A percentile compares a stretch with the other conserved stretches of the same genome.
phyloP scores from a whole-genome alignment of 2,329 filamentous ascomycete genomes.

The Calonectria henricotiae region DNA sequence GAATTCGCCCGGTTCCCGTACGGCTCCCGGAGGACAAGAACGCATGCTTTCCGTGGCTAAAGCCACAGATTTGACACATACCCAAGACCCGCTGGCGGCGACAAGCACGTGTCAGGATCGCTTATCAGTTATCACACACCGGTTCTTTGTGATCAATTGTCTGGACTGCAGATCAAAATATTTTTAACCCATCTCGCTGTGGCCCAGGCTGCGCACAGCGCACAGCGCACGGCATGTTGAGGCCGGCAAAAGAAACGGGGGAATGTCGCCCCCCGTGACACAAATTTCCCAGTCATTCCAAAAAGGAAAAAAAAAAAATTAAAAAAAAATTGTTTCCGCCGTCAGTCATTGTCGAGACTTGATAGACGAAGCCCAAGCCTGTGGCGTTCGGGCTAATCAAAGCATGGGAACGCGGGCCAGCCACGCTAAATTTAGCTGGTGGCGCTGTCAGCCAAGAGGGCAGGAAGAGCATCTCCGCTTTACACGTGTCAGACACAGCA shows the following conservation, averaged over 20 bases:
- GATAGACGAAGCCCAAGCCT: too few species aligned
- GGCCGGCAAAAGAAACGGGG: background rate
- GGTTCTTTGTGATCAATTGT: background rate
- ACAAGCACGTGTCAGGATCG: background rate
- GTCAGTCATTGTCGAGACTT: too few species aligned
- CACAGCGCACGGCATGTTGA: constrained; percentile 1
- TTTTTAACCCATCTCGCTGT: constrained; percentile 8
- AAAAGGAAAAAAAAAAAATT: too few species aligned
- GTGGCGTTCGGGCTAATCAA: constrained; percentile 10
- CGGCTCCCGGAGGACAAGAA: too few species aligned
- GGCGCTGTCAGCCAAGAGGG: background rate
- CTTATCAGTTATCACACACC: background rate
- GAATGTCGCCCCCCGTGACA: background rate
- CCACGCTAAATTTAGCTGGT: background rate
- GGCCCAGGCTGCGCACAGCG: background rate
- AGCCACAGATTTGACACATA: background rate
- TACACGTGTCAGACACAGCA: background rate
- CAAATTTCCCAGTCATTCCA: constrained; percentile 20
- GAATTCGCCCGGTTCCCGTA: background rate
- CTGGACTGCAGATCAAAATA: constrained; percentile 10
- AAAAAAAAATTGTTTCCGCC: too few species aligned
- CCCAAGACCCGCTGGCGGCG: background rate
- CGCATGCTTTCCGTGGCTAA: constrained; percentile 8
- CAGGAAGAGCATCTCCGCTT: background rate
- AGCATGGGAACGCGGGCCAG: background rate